Evolutionary conservation across 306 rosid species (phyloP), one percentile per base, ranked within the genome.

Genomic region (Castanopsis chinensis): DNA sequence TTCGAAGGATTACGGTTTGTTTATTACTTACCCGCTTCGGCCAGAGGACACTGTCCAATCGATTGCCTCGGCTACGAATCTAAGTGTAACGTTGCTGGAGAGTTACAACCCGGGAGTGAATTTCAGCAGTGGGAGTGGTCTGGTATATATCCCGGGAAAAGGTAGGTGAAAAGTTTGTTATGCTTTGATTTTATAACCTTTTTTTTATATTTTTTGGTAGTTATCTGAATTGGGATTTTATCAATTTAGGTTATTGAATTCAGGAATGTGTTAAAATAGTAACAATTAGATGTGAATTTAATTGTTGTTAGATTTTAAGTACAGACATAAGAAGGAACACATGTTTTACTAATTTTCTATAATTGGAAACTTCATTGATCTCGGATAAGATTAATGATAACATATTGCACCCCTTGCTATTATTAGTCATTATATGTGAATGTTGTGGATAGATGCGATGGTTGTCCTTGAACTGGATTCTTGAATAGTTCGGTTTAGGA

Each of bases 1-100:
- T 79, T 87, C 93, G 4, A 63, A 84, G 81, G 79, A 77, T 0
- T 94, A 86, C 81, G 96, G 97, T 9, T 17, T 90, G 90, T 94
- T 94, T 55, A 17, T 89, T 5, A 92, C 96, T 2, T 94, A 85
- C 74, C 89, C 91, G 0, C 72, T 88, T 49, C 56, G 71, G 41
- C 12, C 53, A 49, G 53, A 3, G 53, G 53, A 49, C 14, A 49
- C 53, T 0, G 53, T 49, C 0, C 0, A 12, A 49, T 12, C 53
- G 53, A 49, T 49, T 49, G 17, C 53, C 15, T 12, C 53, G 17
- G 17, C 0, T 49, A 12, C 73, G 25, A 30, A 23, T 12, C 25
- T 89, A 65, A 69, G 64, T 6, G 1, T 23, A 6, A 14, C 13
- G 35, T 53, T 79, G 88, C 84, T 89, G 72, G 79, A 76, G 85